Evolutionary conservation across 805 yeast species (phyloP), one percentile per base, ranked within the genome.

Genomic region (Saccharomycopsis sp.): DNA sequence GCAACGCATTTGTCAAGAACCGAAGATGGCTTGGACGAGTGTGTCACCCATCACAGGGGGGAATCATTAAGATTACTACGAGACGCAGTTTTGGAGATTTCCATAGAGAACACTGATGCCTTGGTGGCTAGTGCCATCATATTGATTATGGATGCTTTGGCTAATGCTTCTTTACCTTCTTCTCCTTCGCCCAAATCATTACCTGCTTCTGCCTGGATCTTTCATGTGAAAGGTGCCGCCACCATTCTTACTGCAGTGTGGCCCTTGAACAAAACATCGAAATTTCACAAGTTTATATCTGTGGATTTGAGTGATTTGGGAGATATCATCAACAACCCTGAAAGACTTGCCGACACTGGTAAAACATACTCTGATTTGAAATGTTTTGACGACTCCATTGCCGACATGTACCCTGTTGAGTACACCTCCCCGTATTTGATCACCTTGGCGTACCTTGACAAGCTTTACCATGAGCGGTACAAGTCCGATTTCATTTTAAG

Each of bases 181-280:
- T 42, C 56, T 2, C 55, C 60, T 3, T 42, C 50, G 3, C 55
- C 59, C 12, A 60, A 67, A 5, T 78, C 87, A 2, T 60, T 87
- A 43, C 94, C 96, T 1, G 88, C 96, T 2, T 78, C 92, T 3
- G 95, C 96, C 0, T 89, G 97, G 97, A 78, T 89, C 42, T 92
- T 85, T 65, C 96, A 89, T 54, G 96, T 89, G 9, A 83, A 92
- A 52, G 97, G 96, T 23, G 95, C 96, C 0, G 96, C 96, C 4
- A 88, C 96, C 0, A 89, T 89, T 40, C 66, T 89, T 38, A 83
- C 95, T 1, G 95, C 96, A 1, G 95, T 88, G n/a, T 86, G 96
- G 87, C 96, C 95, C 3, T 64, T 87, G 37, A 78, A 79, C 34
- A 78, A 75, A 34, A 67, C 69, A 10, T 79, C 86, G 3, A 60